phyloP scores from a whole-genome alignment of 176 grass and related monocot genomes.

The Triticum monococcum region DNA sequence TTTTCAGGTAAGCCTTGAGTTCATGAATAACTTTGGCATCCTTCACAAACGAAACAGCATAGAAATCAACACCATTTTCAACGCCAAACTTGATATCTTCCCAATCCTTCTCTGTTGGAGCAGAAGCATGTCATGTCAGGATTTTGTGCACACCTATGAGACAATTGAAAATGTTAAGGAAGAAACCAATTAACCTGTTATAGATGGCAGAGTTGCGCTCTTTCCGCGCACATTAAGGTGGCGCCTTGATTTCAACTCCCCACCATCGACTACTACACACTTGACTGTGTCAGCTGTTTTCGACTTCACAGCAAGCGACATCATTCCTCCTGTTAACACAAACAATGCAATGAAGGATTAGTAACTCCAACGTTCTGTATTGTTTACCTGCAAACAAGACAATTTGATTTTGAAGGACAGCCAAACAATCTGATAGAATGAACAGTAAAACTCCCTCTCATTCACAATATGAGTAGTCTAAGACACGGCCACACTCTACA shows the following conservation, averaged over 20 bases:
- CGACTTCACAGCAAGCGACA: slow-evolving; percentile 78
- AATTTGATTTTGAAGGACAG: slow-evolving; percentile 15
- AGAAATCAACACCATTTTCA: slow-evolving; percentile 92
- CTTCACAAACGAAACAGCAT: slow-evolving; percentile 99
- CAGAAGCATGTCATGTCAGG: slow-evolving; percentile 38
- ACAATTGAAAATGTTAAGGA: slow-evolving; percentile 10
- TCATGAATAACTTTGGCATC: slow-evolving; percentile 92
- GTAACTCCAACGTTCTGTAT: background rate
- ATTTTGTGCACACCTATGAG: slow-evolving; percentile 13
- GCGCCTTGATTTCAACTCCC: slow-evolving; percentile 94
- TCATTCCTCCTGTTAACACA: slow-evolving; percentile 80
- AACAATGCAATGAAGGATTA: slow-evolving; percentile 14
- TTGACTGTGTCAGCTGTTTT: slow-evolving; percentile 84
- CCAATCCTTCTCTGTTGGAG: slow-evolving; percentile 91
- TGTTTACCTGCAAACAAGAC: slow-evolving; percentile 19
- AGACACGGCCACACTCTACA: background rate
- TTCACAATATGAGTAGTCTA: background rate
- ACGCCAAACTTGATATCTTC: slow-evolving; percentile 98
- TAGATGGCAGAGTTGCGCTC: slow-evolving; percentile 93
- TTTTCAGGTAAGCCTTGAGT: slow-evolving; percentile 88
- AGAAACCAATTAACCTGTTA: slow-evolving; percentile 61
- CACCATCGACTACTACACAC: slow-evolving; percentile 87
- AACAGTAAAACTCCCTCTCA: background rate
- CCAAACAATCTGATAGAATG: slow-evolving; percentile 6
- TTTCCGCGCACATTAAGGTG: slow-evolving; percentile 96